phyloP scores from a whole-genome alignment of 495 filamentous ascomycete genomes.

The Hyaloscypha finlandica region DNA sequence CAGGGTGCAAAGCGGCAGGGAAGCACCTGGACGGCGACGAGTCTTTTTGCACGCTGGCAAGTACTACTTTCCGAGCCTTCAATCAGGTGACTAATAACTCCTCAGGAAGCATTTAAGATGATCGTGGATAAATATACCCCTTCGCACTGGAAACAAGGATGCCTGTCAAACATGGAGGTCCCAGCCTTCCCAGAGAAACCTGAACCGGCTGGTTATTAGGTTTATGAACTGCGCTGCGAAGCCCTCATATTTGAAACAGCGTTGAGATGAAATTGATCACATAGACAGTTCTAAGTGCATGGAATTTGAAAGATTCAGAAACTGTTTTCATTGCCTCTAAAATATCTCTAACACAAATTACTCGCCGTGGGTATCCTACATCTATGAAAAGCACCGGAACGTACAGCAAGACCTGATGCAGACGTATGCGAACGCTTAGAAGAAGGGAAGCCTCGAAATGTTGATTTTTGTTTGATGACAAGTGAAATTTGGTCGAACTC shows the following conservation, averaged over 20 bases:
- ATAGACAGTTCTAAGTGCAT: not conserved
- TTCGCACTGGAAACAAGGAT: constrained; percentile 74
- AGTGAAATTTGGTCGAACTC: not conserved
- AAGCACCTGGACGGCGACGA: constrained; percentile 90
- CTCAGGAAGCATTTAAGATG: constrained; percentile 81
- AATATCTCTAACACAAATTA: not conserved
- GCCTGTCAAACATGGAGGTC: constrained; percentile 62
- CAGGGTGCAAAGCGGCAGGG: constrained; percentile 72
- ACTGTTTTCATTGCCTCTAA: not conserved
- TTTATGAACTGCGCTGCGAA: not conserved
- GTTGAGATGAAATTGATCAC: not conserved
- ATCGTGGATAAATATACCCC: constrained; percentile 92
- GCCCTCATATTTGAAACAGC: not conserved
- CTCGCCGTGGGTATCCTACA: not conserved
- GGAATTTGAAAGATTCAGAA: not conserved
- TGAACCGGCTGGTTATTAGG: constrained; percentile 58
- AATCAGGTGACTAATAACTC: constrained; percentile 3
- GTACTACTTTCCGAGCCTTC: constrained; percentile 26
- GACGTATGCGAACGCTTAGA: not conserved
- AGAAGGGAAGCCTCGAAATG: not conserved
- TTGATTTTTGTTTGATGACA: not conserved
- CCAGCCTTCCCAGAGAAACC: constrained; percentile 53
- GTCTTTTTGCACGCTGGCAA: constrained; percentile 86
- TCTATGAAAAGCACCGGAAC: not conserved
- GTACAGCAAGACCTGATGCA: not conserved